Evolutionary conservation across 495 filamentous ascomycete genomes (phyloP), one percentile per base, ranked within the genome.

Genomic region (Penicillium angulare): DNA sequence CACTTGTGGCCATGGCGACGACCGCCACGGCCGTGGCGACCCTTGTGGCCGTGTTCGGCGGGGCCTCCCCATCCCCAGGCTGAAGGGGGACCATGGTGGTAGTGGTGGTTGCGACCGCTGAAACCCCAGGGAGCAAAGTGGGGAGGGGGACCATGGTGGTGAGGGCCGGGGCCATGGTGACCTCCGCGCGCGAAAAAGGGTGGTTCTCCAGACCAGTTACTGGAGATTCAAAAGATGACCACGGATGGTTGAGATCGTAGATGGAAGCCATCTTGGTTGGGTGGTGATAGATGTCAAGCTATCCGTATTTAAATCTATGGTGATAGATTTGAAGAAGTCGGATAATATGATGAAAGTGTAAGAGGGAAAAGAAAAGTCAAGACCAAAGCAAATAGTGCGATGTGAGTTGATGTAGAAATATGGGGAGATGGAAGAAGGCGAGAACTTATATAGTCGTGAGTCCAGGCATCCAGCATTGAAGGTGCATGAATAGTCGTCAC

Each of bases 201-300:
- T 72, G 68, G 22, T 71, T 51, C 43, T 75, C 66, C 6, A 75
- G 56, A 31, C 44, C 47, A 5, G 53, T 53, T 38, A 57, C 47
- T 36, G 70, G 10, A 26, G 64, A 56, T 36, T 73, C 67, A 69
- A 69, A 72, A 4, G 67, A 60, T 50, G 61, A 47, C 7, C 58
- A 52, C n/a, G 52, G 56, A 17, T 67, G 57, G 44, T 75, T 75
- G 53, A 69, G 55, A 47, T 66, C 53, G 41, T 71, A 65, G 45
- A 73, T 60, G 22, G 64, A 64, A 52, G 67, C 58, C 67, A 71
- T 71, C 33, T 55, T 63, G 47, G 17, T 24, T 26, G 7, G 22
- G 9, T 35, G n/a, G n/a, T n/a, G n/a, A n/a, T n/a, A n/a, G n/a
- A n/a, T n/a, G n/a, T 7, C 17, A 39, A 40, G 17, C 18, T 38